Base-by-base conservation (phyloP, 331 rosid species). In the Telfairia occidentalis region DNA sequence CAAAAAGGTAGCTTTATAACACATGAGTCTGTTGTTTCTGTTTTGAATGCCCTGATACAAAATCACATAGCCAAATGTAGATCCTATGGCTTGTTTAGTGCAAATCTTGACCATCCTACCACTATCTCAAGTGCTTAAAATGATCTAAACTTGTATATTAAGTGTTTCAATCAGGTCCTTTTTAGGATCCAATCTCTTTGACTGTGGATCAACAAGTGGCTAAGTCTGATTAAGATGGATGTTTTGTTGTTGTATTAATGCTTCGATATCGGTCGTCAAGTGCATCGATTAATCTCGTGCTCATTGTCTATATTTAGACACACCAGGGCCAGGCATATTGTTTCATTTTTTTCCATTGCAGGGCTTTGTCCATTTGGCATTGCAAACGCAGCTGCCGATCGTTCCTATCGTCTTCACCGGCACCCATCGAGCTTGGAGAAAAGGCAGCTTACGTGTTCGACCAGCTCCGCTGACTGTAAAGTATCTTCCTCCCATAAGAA, bases 301-400 rank as follows among this genome's bases (percentile, higher is more conserved):
- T 55, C 18, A 55, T 59, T 59, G 37, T 59, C 66, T 59, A 26
- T 26, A 59, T 55, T 24, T 35, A 24, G 46, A 38, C 5, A 24
- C n/a, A n/a, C n/a, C n/a, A n/a, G n/a, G n/a, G n/a, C 29, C 13
- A 19, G 29, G 42, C 28, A 45, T 64, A 21, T 63, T 43, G 40
- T 16, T 21, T 24, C 64, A 57, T 11, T 26, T 26, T 50, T 32
- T 38, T 16, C n/a, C 46, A 7, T 63, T 71, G 81, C 78, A 88
- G 92, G 92, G 89, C 21, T 88, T 86, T 79, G 80, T 84, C 76
- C 92, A 88, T 76, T 78, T 86, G 71, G 92, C 92, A 24, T 59
- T 86, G 71, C 90, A 88, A 76, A 52, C 92, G 1, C 64, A 82
- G 45, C 87, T 88, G 60, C 92, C 90, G 3, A 86, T 88, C 9